These are phyloP conservation scores for Leccinum pellstonianum DNA, from an alignment of 768 basidiomycete genomes.

Conservation along the genomic window DNA sequence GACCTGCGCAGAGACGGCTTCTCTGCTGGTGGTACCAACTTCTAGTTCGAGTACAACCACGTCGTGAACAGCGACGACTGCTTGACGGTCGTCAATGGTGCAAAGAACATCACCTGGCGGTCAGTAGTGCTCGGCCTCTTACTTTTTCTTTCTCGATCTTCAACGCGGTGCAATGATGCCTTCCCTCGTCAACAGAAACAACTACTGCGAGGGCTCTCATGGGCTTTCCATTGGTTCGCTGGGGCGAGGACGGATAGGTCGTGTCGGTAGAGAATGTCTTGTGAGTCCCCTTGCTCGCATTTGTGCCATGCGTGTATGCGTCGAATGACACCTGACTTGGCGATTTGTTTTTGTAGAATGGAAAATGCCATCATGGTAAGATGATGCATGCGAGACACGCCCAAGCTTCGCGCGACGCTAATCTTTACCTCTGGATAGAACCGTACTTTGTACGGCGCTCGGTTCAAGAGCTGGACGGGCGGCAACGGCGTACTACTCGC, in stretches of 20 bases:
- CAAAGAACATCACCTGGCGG: slow-evolving; percentile 54
- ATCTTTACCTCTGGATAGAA: slow-evolving; percentile 35
- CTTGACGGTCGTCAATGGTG: slow-evolving; percentile 54
- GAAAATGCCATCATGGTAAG: neutral
- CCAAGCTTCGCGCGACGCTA: neutral
- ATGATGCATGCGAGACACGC: neutral
- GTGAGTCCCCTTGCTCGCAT: slow-evolving; percentile 41
- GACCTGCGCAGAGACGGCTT: neutral
- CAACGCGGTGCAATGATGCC: neutral
- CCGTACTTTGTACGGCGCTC: slow-evolving; percentile 53
- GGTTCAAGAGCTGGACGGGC: slow-evolving; percentile 68
- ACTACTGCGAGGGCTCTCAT: slow-evolving; percentile 57
- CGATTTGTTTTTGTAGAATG: neutral
- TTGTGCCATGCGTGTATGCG: slow-evolving; percentile 24
- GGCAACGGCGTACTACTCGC: slow-evolving; percentile 45
- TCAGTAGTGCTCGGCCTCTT: slow-evolving; percentile 9
- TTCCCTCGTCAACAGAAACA: slow-evolving; percentile 34
- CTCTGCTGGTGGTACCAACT: neutral
- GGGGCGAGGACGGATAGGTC: slow-evolving; percentile 39
- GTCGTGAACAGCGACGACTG: slow-evolving; percentile 65
- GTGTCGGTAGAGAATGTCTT: slow-evolving; percentile 58
- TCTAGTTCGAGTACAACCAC: slow-evolving; percentile 35
- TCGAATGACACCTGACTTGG: neutral
- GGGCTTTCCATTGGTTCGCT: slow-evolving; percentile 58
- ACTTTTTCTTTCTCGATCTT: neutral